Percentiles rank a stretch among this genome's conserved stretches.
Evolutionary conservation across 371 early-diverging fungal genomes (phyloP).

Genomic region (Actinomortierella ambigua): DNA sequence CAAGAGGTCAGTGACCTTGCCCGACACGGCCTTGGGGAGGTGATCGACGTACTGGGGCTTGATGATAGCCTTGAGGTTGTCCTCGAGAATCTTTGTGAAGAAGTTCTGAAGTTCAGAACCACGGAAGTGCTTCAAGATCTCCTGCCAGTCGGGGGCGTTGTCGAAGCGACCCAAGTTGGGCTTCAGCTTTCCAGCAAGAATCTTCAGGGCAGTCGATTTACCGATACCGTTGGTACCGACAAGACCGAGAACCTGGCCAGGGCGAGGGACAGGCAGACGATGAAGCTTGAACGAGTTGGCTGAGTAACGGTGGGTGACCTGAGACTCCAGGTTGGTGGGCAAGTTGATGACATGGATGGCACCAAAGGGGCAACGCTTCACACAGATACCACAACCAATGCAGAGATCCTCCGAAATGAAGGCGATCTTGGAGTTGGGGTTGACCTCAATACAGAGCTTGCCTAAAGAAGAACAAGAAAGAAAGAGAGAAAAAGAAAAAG

Average conservation of each 20-base stretch:
- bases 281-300: constrained; percentile 99
- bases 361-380: constrained; percentile 99
- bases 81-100: constrained; percentile 98
- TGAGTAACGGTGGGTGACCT: constrained; percentile 98
- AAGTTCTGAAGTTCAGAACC: constrained; percentile 99
- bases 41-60: constrained; percentile 99
- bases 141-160: constrained; percentile 96
- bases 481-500: too few relatives aligned
- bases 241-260: constrained; percentile 98
- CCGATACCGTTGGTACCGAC: constrained; percentile 99
- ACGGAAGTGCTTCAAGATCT: constrained; percentile 96
- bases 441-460: constrained; percentile 96
- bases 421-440: constrained; percentile 83
- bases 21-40: constrained; percentile 89
- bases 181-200: constrained; percentile 96
- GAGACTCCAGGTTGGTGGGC: constrained; percentile 96
- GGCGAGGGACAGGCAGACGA: constrained; percentile 96
- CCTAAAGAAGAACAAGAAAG: constrained; percentile 70
- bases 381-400: constrained; percentile 99
- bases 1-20: constrained; percentile 82
- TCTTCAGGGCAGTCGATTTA: constrained; percentile 97
- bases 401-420: constrained; percentile 97
- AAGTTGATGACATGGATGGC: constrained; percentile 99
- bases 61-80: constrained; percentile 92
- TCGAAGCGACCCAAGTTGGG: constrained; percentile 97